These are phyloP conservation scores for Nitzschia sp. DNA, from an alignment of 108 stramenopile genomes.

Conservation along the genomic window DNA sequence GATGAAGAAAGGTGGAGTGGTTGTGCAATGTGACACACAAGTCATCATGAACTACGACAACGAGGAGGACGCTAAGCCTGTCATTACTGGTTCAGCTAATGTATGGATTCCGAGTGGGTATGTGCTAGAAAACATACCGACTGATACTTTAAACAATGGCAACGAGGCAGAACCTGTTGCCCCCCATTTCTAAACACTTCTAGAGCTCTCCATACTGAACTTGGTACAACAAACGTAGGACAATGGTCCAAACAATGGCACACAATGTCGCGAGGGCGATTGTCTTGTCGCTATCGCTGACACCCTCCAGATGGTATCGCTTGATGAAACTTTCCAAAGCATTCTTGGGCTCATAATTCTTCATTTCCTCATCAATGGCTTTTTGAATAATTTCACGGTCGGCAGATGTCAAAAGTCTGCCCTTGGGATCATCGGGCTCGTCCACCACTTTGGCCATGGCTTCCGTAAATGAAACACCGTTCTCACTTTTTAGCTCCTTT, in stretches of 20 bases:
- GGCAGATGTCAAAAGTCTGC: conserved; percentile 11
- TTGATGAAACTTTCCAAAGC: conserved; percentile 15
- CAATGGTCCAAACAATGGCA: conserved; percentile 15
- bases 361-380: conserved; percentile 6
- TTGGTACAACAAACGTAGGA: conserved; percentile 6
- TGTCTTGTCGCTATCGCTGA: conserved; percentile 15
- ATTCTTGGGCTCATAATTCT: conserved; percentile 17
- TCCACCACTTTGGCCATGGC: conserved; percentile 4
- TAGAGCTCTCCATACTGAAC: conserved; percentile 20
- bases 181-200: background rate
- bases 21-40: conserved; percentile 60
- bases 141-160: background rate
- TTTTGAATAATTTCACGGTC: conserved; percentile 16
- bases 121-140: background rate
- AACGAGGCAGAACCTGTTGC: background rate
- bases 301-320: conserved; percentile 10
- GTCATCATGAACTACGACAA: conserved; percentile 15
- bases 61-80: background rate
- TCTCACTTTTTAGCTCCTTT: conserved; percentile 7
- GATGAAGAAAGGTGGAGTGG: conserved; percentile 41
- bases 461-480: conserved; percentile 2
- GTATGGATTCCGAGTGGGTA: conserved; percentile 37
- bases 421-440: conserved; percentile 5
- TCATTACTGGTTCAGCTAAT: conserved; percentile 25
- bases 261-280: conserved; percentile 11